phyloP scores from a whole-genome alignment of 257 asterid genomes.

The Solanum arcanum region DNA sequence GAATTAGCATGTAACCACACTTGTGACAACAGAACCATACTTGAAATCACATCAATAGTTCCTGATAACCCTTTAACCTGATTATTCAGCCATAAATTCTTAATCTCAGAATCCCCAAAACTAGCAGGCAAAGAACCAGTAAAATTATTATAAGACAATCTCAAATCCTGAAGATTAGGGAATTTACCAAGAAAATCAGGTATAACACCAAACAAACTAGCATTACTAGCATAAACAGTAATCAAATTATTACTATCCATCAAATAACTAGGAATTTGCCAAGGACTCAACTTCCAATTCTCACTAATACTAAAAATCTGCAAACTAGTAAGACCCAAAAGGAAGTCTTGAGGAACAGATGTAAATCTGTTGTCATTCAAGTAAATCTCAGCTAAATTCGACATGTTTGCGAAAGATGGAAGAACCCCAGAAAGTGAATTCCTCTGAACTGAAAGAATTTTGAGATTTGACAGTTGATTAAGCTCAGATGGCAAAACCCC shows the following conservation, averaged over 20 bases:
- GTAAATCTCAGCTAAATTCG: conserved; percentile 31
- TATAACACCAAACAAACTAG: conserved; percentile 39
- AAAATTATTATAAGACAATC: conserved; percentile 60
- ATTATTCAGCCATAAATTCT: conserved; percentile 66
- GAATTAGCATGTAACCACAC: conserved; percentile 75
- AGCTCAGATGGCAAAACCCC: conserved; percentile 61
- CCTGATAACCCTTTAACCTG: conserved; percentile 61
- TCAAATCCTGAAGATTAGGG: conserved; percentile 47
- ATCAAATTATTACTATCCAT: conserved; percentile 40
- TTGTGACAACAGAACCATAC: conserved; percentile 50
- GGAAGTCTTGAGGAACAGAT: conserved; percentile 40
- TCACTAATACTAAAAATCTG: conserved; percentile 38
- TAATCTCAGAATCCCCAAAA: conserved; percentile 55
- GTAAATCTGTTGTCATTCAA: conserved; percentile 48
- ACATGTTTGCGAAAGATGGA: conserved; percentile 61
- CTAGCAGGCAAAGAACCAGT: conserved; percentile 64
- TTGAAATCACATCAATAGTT: conserved; percentile 39
- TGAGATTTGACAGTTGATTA: conserved; percentile 47
- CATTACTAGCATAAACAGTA: conserved; percentile 43
- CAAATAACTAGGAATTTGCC: conserved; percentile 58
- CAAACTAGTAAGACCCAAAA: conserved; percentile 35
- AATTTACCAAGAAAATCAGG: conserved; percentile 60
- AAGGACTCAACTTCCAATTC: conserved; percentile 28
- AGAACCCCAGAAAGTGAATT: conserved; percentile 49
- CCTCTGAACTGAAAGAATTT: conserved; percentile 43